Evolutionary conservation across 805 yeast genomes (phyloP), one percentile per base, ranked within the genome.

Genomic region (Lachancea sp.): DNA sequence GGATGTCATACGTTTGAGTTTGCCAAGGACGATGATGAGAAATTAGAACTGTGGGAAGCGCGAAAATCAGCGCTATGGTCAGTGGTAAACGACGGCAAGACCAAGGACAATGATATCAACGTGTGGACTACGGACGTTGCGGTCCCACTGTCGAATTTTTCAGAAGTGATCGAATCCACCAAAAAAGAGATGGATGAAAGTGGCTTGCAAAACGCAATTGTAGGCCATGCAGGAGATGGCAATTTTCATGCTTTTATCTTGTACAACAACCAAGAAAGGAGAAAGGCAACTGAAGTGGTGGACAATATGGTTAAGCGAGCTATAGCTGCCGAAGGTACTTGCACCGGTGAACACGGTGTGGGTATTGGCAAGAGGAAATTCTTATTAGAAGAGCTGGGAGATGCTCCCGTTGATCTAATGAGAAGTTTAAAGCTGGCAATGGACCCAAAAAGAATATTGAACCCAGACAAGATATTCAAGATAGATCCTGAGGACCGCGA

Each of bases 331-430:
- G 94, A 84, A 39, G 94, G 95, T 1, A 85, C 95, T 1, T 79
- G 87, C 49, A 81, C 88, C 4, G 95, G 95, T 25, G 95, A 85
- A 54, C 95, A 85, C 56, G 95, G 95, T 11, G 75, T 86, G 29
- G 95, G 95, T 7, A 71, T 80, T 31, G 89, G 90, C 26, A 85
- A 85, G 54, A 63, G 89, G 47, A 73, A 72, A 21, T 77, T 69
- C 43, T 59, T 85, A 24, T 63, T 70, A 21, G 63, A 66, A 41
- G 95, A 85, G 58, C 61, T 85, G 20, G 94, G 92, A 1, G 67
- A 68, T 4, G 80, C 73, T 1, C 75, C 92, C 0, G 71, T 85
- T 19, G 77, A 76, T 51, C 57, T 79, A 26, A 85, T 85, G 95
- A 72, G 94, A 56, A 72, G 72, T 34, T 56, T 85, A 35, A 85